Base-by-base conservation (phyloP, 331 rosid genomes). In the Phaseolus coccineus region DNA sequence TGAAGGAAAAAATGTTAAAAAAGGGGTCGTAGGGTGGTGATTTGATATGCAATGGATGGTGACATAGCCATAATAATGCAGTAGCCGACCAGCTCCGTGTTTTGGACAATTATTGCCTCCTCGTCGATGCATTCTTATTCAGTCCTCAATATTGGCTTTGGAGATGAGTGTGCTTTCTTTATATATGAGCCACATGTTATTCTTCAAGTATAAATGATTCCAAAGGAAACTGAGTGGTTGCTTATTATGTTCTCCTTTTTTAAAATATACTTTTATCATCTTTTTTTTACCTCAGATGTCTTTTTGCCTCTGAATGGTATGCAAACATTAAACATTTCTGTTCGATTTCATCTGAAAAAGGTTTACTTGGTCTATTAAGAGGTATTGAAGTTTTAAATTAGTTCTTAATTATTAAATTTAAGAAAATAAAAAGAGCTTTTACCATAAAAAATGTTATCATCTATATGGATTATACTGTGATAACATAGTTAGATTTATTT, bases 21-120 rank as follows among this genome's bases (percentile, higher is more conserved):
- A 52, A 53, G 24, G 0, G 4, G 31, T 40, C 30, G 69, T 46
- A 77, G 39, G 33, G 62, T 30, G 46, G 7, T 44, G 72, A 50
- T 76, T 27, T 47, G 28, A 25, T 37, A 37, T 48, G 37, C 31
- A 37, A 67, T 28, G 16, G 57, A 44, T 69, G 25, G 59, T 77
- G 67, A 42, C 75, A 10, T 0, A n/a, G 42, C 3, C 78, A 30
- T 5, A 15, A 42, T 44, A 67, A 64, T 53, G 40, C 27, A 50
- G 76, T 68, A 11, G n/a, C 48, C 48, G 69, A 78, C 82, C 76
- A 69, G 31, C 8, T 25, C 74, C 68, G 28, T 66, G 12, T 40
- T 67, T 53, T 51, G 4, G 68, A 71, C 31, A 77, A 64, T 64
- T 64, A 63, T 76, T 48, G 62, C 37, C 39, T 47, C 37, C 37